These are phyloP conservation scores for Peterozyma toletana DNA, from an alignment of 805 yeast species.

Conservation along the genomic window DNA sequence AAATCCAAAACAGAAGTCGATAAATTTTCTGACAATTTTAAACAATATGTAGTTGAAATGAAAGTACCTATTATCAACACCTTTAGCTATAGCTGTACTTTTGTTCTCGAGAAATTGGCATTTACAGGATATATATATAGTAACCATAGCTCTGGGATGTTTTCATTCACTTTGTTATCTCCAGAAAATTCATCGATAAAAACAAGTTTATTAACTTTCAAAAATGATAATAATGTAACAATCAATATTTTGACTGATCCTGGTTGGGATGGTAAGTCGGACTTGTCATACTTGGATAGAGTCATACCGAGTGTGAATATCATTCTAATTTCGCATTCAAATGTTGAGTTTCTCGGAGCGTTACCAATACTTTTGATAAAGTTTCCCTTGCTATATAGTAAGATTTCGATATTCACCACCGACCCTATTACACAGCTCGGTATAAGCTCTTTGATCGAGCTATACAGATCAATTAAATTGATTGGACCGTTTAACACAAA, in stretches of 20 bases:
- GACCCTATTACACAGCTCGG: slow-evolving; percentile 88
- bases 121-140: too few species aligned
- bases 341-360: slow-evolving; percentile 75
- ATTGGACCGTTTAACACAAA: slow-evolving; percentile 64
- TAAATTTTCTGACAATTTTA: too few species aligned
- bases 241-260: slow-evolving; percentile 63
- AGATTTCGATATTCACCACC: slow-evolving; percentile 78
- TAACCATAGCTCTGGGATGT: slow-evolving; percentile 1
- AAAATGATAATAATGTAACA: slow-evolving; percentile 29
- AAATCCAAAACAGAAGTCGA: too few species aligned
- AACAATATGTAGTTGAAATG: too few species aligned
- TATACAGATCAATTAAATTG: slow-evolving; percentile 64
- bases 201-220: slow-evolving; percentile 46
- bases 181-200: slow-evolving; percentile 12
- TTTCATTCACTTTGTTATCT: slow-evolving; percentile 6
- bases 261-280: slow-evolving; percentile 57
- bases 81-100: too few species aligned
- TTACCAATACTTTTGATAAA: slow-evolving; percentile 56
- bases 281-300: slow-evolving; percentile 32
- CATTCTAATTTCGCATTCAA: slow-evolving; percentile 81
- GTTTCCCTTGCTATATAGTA: slow-evolving; percentile 47
- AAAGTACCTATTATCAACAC: too few species aligned
- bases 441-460: slow-evolving; percentile 76
- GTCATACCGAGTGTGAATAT: slow-evolving; percentile 49
- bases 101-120: too few species aligned